phyloP scores from a whole-genome alignment of 371 early-diverging fungal species.

The Mortierella sp. region DNA sequence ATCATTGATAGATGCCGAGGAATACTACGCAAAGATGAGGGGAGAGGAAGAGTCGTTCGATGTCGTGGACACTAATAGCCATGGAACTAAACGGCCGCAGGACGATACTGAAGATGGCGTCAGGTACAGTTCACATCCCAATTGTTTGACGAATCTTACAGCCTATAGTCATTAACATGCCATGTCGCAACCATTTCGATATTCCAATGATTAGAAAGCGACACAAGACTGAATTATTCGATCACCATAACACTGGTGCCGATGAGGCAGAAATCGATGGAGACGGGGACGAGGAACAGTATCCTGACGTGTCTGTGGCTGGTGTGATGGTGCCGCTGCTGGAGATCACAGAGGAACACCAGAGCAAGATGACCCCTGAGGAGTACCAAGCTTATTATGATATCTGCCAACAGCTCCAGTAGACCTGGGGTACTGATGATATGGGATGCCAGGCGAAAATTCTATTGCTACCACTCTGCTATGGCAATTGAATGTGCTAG shows the following conservation, averaged over 20 bases:
- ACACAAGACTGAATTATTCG: conserved; percentile 5
- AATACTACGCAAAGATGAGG: conserved; percentile 44
- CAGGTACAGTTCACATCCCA: conserved; percentile 4
- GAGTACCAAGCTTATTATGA: conserved; percentile 60
- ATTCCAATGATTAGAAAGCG: conserved; percentile 10
- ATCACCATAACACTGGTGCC: not conserved
- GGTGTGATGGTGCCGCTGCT: conserved; percentile 64
- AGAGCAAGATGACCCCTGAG: conserved; percentile 66
- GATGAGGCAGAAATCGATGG: conserved; percentile 20
- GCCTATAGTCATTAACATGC: no score
- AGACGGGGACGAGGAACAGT: conserved; percentile 39
- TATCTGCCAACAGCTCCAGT: conserved; percentile 28
- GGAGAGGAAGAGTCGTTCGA: conserved; percentile 56
- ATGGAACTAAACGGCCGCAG: conserved; percentile 14
- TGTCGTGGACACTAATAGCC: conserved; percentile 9
- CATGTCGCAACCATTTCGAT: no score
- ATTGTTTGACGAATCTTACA: no score
- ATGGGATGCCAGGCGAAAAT: no score
- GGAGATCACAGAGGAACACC: conserved; percentile 68
- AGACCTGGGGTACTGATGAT: no score
- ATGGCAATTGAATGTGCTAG: no score
- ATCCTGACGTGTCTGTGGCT: conserved; percentile 31
- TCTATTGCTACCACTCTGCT: no score
- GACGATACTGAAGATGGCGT: conserved; percentile 23
- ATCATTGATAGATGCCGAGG: conserved; percentile 40